Evolutionary conservation across 371 early-diverging fungal species (phyloP).

Genomic region (Gilbertella persicaria): DNA sequence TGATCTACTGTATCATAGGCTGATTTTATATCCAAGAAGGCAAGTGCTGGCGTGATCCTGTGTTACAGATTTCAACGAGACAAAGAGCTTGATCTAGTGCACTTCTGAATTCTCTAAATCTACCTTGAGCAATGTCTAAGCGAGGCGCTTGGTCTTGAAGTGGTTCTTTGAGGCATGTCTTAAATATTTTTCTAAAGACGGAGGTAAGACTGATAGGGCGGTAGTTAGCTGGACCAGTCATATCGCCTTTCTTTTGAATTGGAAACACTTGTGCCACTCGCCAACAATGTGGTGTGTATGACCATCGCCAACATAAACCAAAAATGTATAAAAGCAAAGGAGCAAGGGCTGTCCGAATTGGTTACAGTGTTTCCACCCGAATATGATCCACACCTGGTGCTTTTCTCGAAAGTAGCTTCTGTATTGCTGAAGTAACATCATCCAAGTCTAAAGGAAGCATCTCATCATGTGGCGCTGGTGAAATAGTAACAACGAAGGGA

Average conservation of each 20-base stretch:
- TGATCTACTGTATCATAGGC: conserved; percentile 26
- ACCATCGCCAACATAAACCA: conserved; percentile 25
- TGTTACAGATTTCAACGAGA: conserved; percentile 17
- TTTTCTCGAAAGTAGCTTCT: conserved; percentile 5
- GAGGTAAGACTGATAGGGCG: conserved; percentile 19
- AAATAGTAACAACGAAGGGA: background rate
- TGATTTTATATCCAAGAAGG: conserved; percentile 29
- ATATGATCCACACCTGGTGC: conserved; percentile 23
- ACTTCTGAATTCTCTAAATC: conserved; percentile 18
- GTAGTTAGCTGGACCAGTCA: conserved; percentile 10
- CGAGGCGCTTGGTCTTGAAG: conserved; percentile 2
- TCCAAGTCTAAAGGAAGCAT: background rate
- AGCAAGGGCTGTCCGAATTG: conserved; percentile 4
- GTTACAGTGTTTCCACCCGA: conserved; percentile 18
- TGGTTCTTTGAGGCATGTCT: conserved; percentile 6
- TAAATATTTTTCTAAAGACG: conserved; percentile 10
- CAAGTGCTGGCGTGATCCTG: conserved; percentile 3
- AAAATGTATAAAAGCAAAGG: conserved; percentile 1
- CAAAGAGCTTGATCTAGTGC: conserved; percentile 27
- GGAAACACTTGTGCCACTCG: conserved; percentile 22
- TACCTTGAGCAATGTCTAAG: conserved; percentile 26
- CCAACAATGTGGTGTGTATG: conserved; percentile 17
- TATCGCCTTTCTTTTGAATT: conserved; percentile 19
- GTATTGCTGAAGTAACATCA: background rate
- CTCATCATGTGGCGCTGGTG: background rate